These are phyloP conservation scores for Ogataea minuta DNA, from an alignment of 805 yeast species.

Conservation along the genomic window DNA sequence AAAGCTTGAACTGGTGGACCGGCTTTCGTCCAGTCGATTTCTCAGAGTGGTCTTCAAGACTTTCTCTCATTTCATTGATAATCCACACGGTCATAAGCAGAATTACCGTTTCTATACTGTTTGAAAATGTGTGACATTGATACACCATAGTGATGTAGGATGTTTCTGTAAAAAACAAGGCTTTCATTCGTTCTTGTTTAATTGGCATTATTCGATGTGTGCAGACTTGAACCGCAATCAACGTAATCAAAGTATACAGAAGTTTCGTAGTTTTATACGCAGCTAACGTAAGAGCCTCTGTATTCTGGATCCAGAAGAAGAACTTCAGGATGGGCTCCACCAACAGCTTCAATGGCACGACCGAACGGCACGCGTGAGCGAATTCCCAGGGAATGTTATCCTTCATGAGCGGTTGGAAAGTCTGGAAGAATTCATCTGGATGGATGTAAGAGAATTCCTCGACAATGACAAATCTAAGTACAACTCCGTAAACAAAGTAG, in stretches of 20 bases:
- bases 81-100: conserved; percentile 50
- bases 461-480: conserved; percentile 53
- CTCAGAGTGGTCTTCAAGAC: conserved; percentile 11
- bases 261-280: conserved; percentile 55
- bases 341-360: conserved; percentile 60
- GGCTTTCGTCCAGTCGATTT: conserved; percentile 1
- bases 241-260: conserved; percentile 35
- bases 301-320: conserved; percentile 32
- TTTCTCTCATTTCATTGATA: conserved; percentile 36
- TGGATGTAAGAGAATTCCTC: conserved; percentile 83
- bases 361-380: conserved; percentile 57
- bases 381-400: conserved; percentile 84
- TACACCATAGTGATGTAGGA: conserved; percentile 72
- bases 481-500: conserved; percentile 42
- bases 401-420: conserved; percentile 68
- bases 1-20: conserved; percentile 15
- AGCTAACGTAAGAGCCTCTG: conserved; percentile 50
- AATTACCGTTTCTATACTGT: conserved; percentile 69
- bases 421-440: conserved; percentile 97
- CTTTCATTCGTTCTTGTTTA: conserved; percentile 37
- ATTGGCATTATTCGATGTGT: conserved; percentile 32
- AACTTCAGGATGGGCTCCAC: conserved; percentile 65
- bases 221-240: conserved; percentile 34
- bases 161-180: conserved; percentile 48
- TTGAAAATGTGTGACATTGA: conserved; percentile 89